Conservation (phyloP, 1,284 basidiomycete species). For the Tilletia indica region DNA sequence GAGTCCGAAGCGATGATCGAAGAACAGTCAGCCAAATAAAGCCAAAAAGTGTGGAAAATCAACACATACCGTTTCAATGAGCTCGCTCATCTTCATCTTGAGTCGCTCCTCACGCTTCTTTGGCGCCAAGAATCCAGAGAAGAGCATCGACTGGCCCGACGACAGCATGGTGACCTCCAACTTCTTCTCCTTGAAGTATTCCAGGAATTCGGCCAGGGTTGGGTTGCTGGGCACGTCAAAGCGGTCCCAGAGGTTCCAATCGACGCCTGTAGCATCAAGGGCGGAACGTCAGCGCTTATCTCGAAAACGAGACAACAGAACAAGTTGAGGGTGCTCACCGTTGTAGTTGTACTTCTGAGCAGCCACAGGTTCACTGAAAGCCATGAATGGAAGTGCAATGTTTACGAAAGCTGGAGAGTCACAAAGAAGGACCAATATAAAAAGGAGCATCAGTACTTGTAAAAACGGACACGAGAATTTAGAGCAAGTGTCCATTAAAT, state of each 20-base stretch:
- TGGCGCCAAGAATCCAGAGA: slow-evolving; percentile 64
- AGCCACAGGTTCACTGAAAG: slow-evolving; percentile 95
- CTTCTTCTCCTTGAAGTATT: slow-evolving; percentile 77
- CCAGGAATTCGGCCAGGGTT: slow-evolving; percentile 79
- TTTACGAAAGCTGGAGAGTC: slow-evolving; percentile 72
- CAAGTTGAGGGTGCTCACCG: background rate
- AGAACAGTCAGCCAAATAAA: background rate
- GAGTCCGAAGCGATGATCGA: background rate
- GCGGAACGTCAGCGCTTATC: too few relatives aligned
- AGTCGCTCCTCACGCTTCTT: slow-evolving; percentile 53
- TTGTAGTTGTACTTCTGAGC: slow-evolving; percentile 61
- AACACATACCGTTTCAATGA: slow-evolving; percentile 81
- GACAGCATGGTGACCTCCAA: slow-evolving; percentile 94
- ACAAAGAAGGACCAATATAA: background rate
- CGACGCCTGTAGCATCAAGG: background rate
- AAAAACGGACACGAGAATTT: background rate
- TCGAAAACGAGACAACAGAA: background rate
- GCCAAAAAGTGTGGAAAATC: slow-evolving; percentile 65
- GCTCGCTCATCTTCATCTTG: slow-evolving; percentile 69
- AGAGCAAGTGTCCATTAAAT: too few relatives aligned
- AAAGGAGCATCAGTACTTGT: too few relatives aligned
- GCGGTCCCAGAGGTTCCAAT: slow-evolving; percentile 60
- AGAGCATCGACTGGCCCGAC: slow-evolving; percentile 95
- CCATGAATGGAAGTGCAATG: slow-evolving; percentile 96
- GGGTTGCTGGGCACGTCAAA: slow-evolving; percentile 90